These are phyloP conservation scores for Ogataea philodendri DNA, from an alignment of 805 yeast genomes.

Conservation along the genomic window DNA sequence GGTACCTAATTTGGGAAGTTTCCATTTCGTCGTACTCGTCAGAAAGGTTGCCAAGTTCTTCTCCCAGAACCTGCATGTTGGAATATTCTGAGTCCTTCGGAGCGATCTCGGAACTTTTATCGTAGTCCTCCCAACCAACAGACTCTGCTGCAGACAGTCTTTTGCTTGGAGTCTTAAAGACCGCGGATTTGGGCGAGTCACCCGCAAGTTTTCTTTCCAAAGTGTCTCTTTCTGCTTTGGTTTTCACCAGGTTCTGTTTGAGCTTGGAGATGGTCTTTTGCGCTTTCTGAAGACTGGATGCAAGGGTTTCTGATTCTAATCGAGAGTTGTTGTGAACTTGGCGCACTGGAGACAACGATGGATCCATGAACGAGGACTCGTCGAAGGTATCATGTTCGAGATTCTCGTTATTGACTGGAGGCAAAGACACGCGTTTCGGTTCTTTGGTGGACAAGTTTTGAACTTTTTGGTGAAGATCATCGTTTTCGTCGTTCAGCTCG, in stretches of 20 bases:
- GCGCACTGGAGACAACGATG: conserved; percentile 36
- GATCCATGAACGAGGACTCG: conserved; percentile 32
- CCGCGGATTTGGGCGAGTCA: not conserved
- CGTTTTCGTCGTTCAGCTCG: conserved; percentile 69
- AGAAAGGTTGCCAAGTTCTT: conserved; percentile 21
- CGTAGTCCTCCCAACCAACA: conserved; percentile 25
- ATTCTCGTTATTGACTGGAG: conserved; percentile 8
- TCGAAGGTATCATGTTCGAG: conserved; percentile 38
- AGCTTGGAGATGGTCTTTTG: conserved; percentile 60
- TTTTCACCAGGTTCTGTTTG: conserved; percentile 48
- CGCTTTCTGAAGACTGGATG: conserved; percentile 63
- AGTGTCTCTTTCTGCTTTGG: conserved; percentile 41
- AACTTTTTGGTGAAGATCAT: conserved; percentile 45
- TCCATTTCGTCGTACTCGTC: conserved; percentile 13
- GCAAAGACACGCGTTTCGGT: conserved; percentile 6
- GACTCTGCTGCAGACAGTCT: conserved; percentile 2
- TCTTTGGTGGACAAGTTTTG: conserved; percentile 23
- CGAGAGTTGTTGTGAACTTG: conserved; percentile 40
- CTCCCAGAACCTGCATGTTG: conserved; percentile 17
- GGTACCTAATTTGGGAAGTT: conserved; percentile 19
- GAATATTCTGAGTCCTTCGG: conserved; percentile 16
- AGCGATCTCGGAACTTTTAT: conserved; percentile 20
- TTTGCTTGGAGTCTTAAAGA: no score
- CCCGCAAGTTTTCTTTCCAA: conserved; percentile 23
- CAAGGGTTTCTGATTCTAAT: conserved; percentile 64